Conservation (phyloP, 257 asterid species). For the Capsicum pubescens region DNA sequence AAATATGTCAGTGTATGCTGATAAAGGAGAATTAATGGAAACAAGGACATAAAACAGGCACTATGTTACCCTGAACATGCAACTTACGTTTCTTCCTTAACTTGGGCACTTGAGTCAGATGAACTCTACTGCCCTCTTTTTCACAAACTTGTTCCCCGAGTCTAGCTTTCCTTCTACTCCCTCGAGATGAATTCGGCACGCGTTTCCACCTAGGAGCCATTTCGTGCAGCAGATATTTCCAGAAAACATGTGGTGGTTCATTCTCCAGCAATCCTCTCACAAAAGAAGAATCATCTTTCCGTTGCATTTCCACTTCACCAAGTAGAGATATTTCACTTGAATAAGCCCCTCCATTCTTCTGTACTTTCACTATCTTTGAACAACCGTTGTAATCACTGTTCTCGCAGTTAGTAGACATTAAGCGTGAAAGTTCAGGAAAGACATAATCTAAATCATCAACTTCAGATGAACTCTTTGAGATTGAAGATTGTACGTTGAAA, state of each 20-base stretch:
- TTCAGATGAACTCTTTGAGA: conserved; percentile 35
- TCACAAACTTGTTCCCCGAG: conserved; percentile 11
- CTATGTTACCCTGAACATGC: conserved; percentile 33
- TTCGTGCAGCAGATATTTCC: conserved; percentile 53
- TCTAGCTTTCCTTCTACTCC: conserved; percentile 40
- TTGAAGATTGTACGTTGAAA: conserved; percentile 36
- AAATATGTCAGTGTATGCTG: background rate
- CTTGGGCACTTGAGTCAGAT: background rate
- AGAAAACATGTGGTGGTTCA: conserved; percentile 45
- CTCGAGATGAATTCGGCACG: conserved; percentile 36
- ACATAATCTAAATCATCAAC: conserved; percentile 54
- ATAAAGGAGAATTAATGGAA: background rate
- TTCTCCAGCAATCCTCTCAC: conserved; percentile 38
- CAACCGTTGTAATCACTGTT: conserved; percentile 20
- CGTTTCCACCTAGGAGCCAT: conserved; percentile 56
- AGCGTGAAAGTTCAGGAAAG: conserved; percentile 46
- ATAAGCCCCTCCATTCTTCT: conserved; percentile 46
- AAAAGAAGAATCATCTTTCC: conserved; percentile 35
- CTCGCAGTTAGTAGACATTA: conserved; percentile 44
- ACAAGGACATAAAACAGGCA: conserved; percentile 5
- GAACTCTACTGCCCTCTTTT: conserved; percentile 32
- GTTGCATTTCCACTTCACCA: conserved; percentile 53
- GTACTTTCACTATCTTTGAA: conserved; percentile 43
- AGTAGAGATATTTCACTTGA: conserved; percentile 41
- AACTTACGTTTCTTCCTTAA: conserved; percentile 26